These are phyloP conservation scores for Rhododendron mucronatum DNA, from an alignment of 148 eudicot genomes.

Conservation along the genomic window DNA sequence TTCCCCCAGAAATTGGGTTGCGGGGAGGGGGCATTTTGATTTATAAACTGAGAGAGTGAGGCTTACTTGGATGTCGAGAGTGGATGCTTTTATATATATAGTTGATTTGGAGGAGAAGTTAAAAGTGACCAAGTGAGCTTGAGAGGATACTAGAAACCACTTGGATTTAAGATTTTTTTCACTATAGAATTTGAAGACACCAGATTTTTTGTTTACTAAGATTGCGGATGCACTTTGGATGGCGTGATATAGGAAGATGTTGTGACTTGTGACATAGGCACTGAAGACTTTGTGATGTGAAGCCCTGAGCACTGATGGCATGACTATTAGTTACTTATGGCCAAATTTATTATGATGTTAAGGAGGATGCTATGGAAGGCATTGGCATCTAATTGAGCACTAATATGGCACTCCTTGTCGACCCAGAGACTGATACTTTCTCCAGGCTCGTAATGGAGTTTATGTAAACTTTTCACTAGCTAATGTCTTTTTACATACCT, in stretches of 20 bases:
- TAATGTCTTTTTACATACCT: neutral
- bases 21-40: neutral
- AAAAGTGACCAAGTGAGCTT: neutral
- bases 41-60: neutral
- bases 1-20: neutral
- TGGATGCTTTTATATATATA: neutral
- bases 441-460: neutral
- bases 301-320: neutral
- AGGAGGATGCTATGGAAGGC: neutral
- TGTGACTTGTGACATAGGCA: neutral
- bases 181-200: neutral
- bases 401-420: neutral
- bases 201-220: neutral
- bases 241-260: neutral
- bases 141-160: neutral
- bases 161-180: neutral
- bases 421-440: neutral
- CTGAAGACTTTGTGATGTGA: neutral
- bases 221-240: neutral
- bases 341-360: neutral
- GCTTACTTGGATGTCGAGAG: neutral
- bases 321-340: neutral
- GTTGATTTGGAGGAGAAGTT: conserved; percentile 2
- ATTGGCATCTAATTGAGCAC: neutral
- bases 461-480: neutral